These are phyloP conservation scores for Volvox africanus DNA, from an alignment of 139 green algal species.

Conservation along the genomic window DNA sequence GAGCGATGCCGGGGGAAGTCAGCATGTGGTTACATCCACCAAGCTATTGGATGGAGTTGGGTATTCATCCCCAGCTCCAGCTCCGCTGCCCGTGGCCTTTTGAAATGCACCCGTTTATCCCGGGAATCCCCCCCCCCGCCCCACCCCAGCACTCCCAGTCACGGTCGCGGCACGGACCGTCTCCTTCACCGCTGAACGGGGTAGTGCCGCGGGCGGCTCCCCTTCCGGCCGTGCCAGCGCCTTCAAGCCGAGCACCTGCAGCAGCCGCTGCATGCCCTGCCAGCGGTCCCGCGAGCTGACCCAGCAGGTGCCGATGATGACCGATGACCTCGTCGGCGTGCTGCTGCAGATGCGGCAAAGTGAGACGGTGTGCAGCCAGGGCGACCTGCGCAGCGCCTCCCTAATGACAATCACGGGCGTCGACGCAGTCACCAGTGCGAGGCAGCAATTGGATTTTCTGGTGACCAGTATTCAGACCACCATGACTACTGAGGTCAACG, in stretches of 20 bases:
- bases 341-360: conserved; percentile 3
- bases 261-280: background rate
- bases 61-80: too few relatives aligned
- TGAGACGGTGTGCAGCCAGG: background rate
- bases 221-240: background rate
- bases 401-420: conserved; percentile 24
- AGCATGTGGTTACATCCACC: too few relatives aligned
- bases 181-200: background rate
- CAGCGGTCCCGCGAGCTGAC: background rate
- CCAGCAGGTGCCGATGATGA: background rate
- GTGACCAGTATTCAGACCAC: conserved; percentile 27
- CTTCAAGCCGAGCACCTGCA: background rate
- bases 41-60: too few relatives aligned
- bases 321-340: conserved; percentile 23
- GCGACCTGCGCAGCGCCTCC: conserved; percentile 5
- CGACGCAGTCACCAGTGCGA: background rate
- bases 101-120: too few relatives aligned
- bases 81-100: too few relatives aligned
- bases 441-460: conserved; percentile 27
- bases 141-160: too few relatives aligned
- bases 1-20: too few relatives aligned
- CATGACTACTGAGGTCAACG: conserved; percentile 27
- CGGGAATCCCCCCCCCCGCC: too few relatives aligned
- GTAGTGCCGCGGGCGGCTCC: background rate
- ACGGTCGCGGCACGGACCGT: background rate